These are phyloP conservation scores for Haplosporangium gracile DNA, from an alignment of 192 early-diverging fungal genomes.

Conservation along the genomic window DNA sequence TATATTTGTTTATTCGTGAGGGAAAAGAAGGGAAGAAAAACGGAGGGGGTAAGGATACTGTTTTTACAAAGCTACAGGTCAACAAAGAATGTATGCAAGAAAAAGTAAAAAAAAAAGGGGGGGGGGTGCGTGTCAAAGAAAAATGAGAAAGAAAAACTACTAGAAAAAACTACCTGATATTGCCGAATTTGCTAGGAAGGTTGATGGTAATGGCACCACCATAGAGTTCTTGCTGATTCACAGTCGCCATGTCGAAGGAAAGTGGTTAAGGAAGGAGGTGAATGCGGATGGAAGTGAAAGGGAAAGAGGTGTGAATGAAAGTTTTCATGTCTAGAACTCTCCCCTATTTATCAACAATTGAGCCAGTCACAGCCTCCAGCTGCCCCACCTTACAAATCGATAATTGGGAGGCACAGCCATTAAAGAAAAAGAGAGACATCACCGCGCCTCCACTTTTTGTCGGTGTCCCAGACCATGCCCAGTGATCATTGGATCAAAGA, in stretches of 20 bases:
- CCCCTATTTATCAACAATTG: neutral
- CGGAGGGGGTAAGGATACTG: neutral
- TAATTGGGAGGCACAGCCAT: neutral
- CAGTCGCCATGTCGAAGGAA: slow-evolving; percentile 22
- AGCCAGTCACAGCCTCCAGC: neutral
- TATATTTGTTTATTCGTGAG: no score
- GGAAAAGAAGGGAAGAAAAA: neutral
- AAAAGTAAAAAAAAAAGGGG: neutral
- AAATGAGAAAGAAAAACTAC: slow-evolving; percentile 13
- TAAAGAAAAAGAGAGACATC: neutral
- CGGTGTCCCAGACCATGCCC: neutral
- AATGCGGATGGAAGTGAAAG: neutral
- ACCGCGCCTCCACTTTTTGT: neutral
- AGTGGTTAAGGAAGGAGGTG: neutral
- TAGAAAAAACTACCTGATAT: slow-evolving; percentile 63
- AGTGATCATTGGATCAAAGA: neutral
- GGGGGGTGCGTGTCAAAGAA: neutral
- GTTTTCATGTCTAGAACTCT: neutral
- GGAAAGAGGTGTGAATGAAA: neutral
- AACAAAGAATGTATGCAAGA: neutral
- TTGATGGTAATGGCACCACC: slow-evolving; percentile 78
- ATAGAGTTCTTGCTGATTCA: slow-evolving; percentile 64
- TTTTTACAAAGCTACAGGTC: neutral
- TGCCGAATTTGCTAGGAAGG: slow-evolving; percentile 68
- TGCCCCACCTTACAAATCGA: neutral